A percentile compares a stretch with the other conserved stretches of the same genome.
phyloP scores from a whole-genome alignment of 176 grass and related monocot genomes.

The Eleusine indica region DNA sequence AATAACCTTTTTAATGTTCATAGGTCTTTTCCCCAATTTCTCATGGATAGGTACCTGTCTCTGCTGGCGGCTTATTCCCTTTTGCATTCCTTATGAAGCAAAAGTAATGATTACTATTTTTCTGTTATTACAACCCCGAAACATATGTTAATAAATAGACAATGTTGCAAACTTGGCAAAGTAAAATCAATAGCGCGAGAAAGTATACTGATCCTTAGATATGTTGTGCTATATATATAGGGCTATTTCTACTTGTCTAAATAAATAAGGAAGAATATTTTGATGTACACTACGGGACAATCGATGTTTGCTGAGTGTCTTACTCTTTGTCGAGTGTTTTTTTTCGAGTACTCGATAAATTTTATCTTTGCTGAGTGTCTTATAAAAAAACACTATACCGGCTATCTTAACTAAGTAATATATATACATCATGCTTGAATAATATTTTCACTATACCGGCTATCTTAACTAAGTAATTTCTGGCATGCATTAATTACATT shows the following conservation, averaged over 20 bases:
- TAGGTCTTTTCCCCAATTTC: neutral
- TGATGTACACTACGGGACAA: neutral
- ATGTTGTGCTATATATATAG: neutral
- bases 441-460: neutral
- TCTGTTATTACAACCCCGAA: neutral
- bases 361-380: too few species aligned
- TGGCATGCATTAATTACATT: neutral
- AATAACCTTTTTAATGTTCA: neutral
- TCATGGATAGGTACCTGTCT: neutral
- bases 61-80: too few species aligned
- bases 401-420: too few species aligned
- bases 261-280: neutral
- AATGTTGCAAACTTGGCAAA: neutral
- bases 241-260: neutral
- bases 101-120: neutral
- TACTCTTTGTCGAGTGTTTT: too few species aligned
- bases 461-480: neutral
- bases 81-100: too few species aligned
- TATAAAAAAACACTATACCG: too few species aligned
- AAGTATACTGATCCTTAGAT: neutral
- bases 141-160: neutral
- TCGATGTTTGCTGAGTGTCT: too few species aligned
- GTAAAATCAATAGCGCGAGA: neutral
- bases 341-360: too few species aligned
- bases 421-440: neutral